These are phyloP conservation scores for Mallotus nudiflorus DNA, from an alignment of 345 rosid species.

Conservation along the genomic window DNA sequence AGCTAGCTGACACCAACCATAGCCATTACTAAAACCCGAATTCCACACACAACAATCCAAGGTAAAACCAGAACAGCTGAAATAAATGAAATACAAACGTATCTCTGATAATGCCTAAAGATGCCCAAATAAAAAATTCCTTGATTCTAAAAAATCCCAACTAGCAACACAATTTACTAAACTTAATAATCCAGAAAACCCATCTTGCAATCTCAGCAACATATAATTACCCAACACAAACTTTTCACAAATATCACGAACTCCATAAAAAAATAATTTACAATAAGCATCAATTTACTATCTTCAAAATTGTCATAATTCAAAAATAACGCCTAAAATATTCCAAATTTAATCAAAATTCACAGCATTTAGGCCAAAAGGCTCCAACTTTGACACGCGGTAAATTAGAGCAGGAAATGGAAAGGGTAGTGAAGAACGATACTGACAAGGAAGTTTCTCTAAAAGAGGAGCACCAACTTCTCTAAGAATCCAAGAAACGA, in stretches of 20 bases:
- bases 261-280: too few species aligned
- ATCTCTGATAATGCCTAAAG: neutral
- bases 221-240: too few species aligned
- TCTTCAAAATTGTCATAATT: neutral
- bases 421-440: conserved; percentile 1
- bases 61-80: neutral
- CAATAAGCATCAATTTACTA: too few species aligned
- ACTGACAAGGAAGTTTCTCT: conserved; percentile 71
- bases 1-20: neutral
- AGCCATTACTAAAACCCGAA: neutral
- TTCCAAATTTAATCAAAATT: neutral
- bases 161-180: neutral
- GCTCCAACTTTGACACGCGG: conserved; percentile 1
- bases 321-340: too few species aligned
- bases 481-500: conserved; percentile 88
- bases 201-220: neutral
- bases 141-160: neutral
- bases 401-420: neutral
- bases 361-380: conserved; percentile 9
- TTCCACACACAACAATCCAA: neutral
- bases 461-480: conserved; percentile 79
- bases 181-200: conserved; percentile 1
- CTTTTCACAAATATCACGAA: neutral
- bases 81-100: neutral
- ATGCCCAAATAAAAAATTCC: neutral